phyloP scores from a whole-genome alignment of 2,329 filamentous ascomycete species.

The Colletotrichum gigasporum region DNA sequence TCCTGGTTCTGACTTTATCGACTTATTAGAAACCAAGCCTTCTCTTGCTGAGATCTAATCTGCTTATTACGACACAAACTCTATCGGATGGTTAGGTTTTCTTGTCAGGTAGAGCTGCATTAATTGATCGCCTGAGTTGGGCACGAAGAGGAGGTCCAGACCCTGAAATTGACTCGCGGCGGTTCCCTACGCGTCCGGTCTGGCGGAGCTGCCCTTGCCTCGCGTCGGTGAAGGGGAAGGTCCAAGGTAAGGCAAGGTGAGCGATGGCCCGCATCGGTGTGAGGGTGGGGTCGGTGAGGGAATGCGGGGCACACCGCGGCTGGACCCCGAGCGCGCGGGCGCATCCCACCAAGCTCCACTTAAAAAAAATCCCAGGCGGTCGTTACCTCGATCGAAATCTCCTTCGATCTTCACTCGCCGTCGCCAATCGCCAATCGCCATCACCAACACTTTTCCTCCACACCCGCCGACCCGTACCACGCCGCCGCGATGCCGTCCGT shows the following conservation, averaged over 20 bases:
- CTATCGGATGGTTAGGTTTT: neutral
- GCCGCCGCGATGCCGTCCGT: slow-evolving; percentile 59
- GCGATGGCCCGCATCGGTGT: neutral
- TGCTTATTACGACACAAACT: neutral
- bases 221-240: neutral
- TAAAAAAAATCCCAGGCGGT: slow-evolving; percentile 21
- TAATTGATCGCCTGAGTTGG: neutral
- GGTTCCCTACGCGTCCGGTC: neutral
- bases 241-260: neutral
- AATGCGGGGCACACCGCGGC: slow-evolving; percentile 4
- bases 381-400: neutral
- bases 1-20: slow-evolving; percentile 7
- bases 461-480: neutral
- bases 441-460: neutral
- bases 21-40: neutral
- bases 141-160: neutral
- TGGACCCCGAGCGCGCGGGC: slow-evolving; percentile 1
- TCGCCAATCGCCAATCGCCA: neutral
- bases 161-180: neutral
- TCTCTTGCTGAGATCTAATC: neutral
- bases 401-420: neutral
- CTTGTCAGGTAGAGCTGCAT: neutral
- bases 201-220: neutral
- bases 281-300: neutral
- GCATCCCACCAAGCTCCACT: slow-evolving; percentile 23